A percentile compares a stretch with the other conserved stretches of the same genome.
Evolutionary conservation across 257 asterid species (phyloP).

Genomic region (Nicotiana tabacum): DNA sequence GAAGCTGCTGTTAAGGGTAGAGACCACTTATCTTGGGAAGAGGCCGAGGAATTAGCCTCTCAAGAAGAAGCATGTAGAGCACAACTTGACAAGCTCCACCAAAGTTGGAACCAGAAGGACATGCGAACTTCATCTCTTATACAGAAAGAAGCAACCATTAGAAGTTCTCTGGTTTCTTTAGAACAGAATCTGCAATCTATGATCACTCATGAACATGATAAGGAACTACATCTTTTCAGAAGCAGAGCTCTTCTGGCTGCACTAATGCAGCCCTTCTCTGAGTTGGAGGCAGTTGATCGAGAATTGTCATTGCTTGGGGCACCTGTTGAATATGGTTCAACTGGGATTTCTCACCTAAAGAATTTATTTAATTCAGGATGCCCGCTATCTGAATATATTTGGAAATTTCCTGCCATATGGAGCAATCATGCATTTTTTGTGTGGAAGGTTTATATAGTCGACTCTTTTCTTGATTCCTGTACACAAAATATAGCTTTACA

Average conservation of each 20-base stretch:
- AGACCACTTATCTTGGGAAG: slow-evolving; percentile 98
- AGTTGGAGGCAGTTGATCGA: slow-evolving; percentile 76
- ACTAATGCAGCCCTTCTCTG: slow-evolving; percentile 68
- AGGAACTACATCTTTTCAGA: slow-evolving; percentile 50
- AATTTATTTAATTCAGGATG: slow-evolving; percentile 67
- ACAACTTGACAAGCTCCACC: slow-evolving; percentile 87
- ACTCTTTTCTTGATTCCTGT: slow-evolving; percentile 84
- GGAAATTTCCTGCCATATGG: slow-evolving; percentile 68
- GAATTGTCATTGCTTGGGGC: slow-evolving; percentile 43
- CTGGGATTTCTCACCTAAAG: slow-evolving; percentile 48
- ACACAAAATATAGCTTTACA: slow-evolving; percentile 60
- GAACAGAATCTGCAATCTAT: slow-evolving; percentile 63
- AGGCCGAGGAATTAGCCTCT: slow-evolving; percentile 98
- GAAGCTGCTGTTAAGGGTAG: slow-evolving; percentile 93
- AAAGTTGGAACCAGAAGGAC: slow-evolving; percentile 90
- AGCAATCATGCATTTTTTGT: slow-evolving; percentile 62
- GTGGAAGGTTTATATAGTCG: slow-evolving; percentile 82
- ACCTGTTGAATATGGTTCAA: slow-evolving; percentile 41
- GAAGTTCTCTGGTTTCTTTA: slow-evolving; percentile 49
- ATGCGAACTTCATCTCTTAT: slow-evolving; percentile 55
- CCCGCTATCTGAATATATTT: slow-evolving; percentile 61
- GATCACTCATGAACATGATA: slow-evolving; percentile 45
- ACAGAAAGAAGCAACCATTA: slow-evolving; percentile 63
- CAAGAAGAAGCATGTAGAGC: slow-evolving; percentile 97
- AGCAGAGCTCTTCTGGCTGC: slow-evolving; percentile 61